phyloP scores from a whole-genome alignment of 2,329 filamentous ascomycete species.

The Penicillium sp. region DNA sequence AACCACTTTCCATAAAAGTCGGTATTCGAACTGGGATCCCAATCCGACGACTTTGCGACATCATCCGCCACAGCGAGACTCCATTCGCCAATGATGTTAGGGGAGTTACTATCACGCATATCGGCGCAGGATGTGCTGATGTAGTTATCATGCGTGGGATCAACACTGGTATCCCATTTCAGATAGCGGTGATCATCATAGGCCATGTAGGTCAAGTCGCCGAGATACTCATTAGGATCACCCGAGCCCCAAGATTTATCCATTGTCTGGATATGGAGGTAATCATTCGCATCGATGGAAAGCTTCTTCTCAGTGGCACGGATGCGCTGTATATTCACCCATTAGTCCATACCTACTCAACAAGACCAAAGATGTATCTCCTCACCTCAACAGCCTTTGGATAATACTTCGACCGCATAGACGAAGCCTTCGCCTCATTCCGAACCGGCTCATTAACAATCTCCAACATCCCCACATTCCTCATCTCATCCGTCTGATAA shows the following conservation, averaged over 20 bases:
- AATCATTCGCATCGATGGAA: slow-evolving; percentile 42
- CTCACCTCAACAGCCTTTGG: no score
- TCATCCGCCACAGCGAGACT: slow-evolving; percentile 52
- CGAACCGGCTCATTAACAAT: no score
- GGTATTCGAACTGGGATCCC: slow-evolving; percentile 42
- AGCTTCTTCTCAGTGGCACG: slow-evolving; percentile 49
- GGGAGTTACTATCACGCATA: slow-evolving; percentile 44
- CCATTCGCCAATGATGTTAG: slow-evolving; percentile 60
- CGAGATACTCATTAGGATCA: slow-evolving; percentile 50
- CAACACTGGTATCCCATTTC: slow-evolving; percentile 52
- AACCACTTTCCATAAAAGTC: slow-evolving; percentile 59
- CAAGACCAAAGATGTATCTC: no score
- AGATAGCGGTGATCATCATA: slow-evolving; percentile 62
- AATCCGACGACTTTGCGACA: slow-evolving; percentile 48
- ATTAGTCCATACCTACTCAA: no score
- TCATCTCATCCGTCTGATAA: no score
- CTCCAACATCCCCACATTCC: no score
- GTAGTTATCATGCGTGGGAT: slow-evolving; percentile 49
- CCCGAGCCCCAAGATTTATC: slow-evolving; percentile 57
- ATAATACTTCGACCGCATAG: no score
- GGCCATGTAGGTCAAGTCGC: slow-evolving; percentile 45
- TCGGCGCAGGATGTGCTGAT: slow-evolving; percentile 52
- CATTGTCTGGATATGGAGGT: slow-evolving; percentile 56
- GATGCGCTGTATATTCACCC: slow-evolving; percentile 32
- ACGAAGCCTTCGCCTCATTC: no score